Evolutionary conservation across 2,329 filamentous ascomycete species (phyloP).

Genomic region (Davidsoniella australis): DNA sequence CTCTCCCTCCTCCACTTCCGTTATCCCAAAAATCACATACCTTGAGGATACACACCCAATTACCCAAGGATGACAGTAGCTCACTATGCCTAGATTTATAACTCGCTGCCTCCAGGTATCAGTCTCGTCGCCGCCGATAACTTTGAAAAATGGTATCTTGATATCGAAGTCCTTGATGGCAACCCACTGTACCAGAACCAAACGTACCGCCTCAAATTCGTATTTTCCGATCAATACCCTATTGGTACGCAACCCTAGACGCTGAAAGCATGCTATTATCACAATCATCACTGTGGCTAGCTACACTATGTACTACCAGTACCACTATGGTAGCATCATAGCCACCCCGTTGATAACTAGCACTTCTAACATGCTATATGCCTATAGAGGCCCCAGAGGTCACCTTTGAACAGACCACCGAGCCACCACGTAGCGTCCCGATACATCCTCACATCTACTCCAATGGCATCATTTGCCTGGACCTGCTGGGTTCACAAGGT

Average conservation of each 20-base stretch:
- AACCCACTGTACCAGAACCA: conserved; percentile 78
- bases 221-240: conserved; percentile 68
- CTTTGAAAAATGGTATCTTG: conserved; percentile 79
- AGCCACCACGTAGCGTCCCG: conserved; percentile 47
- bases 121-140: conserved; percentile 64
- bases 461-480: conserved; percentile 96
- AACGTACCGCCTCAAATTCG: conserved; percentile 72
- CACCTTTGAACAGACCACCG: conserved; percentile 53
- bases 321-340: not conserved
- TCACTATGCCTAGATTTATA: conserved; percentile 28
- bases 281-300: not conserved
- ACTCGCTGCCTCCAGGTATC: conserved; percentile 49
- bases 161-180: conserved; percentile 74
- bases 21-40: not conserved
- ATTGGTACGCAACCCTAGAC: conserved; percentile 47
- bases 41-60: not conserved
- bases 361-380: not conserved
- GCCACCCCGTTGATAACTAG: not conserved
- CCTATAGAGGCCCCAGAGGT: conserved; percentile 78
- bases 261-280: not conserved
- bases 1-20: too few relatives aligned
- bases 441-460: conserved; percentile 97
- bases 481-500: conserved; percentile 70
- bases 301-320: not conserved
- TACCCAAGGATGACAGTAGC: not conserved